These are phyloP conservation scores for Suillus alpinus DNA, from an alignment of 768 basidiomycete species.

Conservation along the genomic window DNA sequence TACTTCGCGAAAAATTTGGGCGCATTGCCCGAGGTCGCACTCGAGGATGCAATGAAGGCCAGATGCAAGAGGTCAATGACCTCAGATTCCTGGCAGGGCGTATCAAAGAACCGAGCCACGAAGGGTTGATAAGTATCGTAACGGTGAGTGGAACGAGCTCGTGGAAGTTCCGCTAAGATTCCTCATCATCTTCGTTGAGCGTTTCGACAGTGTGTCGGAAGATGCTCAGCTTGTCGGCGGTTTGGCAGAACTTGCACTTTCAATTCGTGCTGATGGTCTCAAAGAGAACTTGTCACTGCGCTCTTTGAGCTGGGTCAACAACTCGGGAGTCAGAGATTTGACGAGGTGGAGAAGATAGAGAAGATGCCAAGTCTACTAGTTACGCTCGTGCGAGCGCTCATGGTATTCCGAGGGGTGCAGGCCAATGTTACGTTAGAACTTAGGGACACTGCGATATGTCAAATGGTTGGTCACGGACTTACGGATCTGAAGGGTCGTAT, in stretches of 20 bases:
- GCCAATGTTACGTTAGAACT: too few species aligned
- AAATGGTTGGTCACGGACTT: too few species aligned
- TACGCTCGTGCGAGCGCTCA: too few species aligned
- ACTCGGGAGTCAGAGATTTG: conserved; percentile 10
- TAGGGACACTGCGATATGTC: too few species aligned
- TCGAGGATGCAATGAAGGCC: conserved; percentile 10
- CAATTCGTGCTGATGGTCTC: background rate
- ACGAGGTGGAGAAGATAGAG: conserved; percentile 10
- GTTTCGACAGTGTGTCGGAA: background rate
- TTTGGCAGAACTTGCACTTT: background rate
- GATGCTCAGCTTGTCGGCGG: background rate
- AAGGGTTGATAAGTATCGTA: conserved; percentile 14
- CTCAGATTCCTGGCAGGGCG: conserved; percentile 8
- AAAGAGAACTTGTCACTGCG: conserved; percentile 3
- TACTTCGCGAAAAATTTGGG: conserved; percentile 12
- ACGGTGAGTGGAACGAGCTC: conserved; percentile 13
- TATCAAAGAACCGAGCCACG: conserved; percentile 9
- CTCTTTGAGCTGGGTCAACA: conserved; percentile 15
- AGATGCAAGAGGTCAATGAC: conserved; percentile 12
- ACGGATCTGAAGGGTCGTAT: too few species aligned
- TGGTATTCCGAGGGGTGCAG: too few species aligned
- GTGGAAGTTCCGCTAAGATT: conserved; percentile 9
- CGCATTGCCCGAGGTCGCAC: conserved; percentile 13
- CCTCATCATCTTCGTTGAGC: background rate
- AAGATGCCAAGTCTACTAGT: too few species aligned